phyloP scores from a whole-genome alignment of 257 asterid species.

The Primulina eburnea region DNA sequence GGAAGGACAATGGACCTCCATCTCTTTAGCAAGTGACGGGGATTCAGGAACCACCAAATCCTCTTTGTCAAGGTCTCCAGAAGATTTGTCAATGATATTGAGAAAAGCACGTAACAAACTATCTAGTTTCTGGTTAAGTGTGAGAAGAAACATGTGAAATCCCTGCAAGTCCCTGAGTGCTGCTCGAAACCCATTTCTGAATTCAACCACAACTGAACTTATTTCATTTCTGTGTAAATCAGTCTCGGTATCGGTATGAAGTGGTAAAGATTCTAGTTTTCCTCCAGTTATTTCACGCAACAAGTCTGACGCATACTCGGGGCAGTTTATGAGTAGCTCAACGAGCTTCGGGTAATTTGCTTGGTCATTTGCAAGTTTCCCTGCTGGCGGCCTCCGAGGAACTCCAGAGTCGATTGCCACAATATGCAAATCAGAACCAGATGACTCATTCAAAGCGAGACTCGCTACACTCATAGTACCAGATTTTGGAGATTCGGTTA shows the following conservation, averaged over 20 bases:
- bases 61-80: constrained; percentile 76
- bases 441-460: constrained; percentile 45
- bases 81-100: constrained; percentile 51
- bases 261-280: constrained; percentile 61
- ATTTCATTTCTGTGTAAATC: constrained; percentile 42
- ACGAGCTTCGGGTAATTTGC: constrained; percentile 87
- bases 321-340: constrained; percentile 87
- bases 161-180: constrained; percentile 91
- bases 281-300: constrained; percentile 81
- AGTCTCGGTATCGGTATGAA: constrained; percentile 34
- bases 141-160: constrained; percentile 86
- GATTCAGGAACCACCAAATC: constrained; percentile 61
- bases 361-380: constrained; percentile 86
- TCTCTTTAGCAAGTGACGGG: constrained; percentile 50
- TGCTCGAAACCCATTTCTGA: constrained; percentile 87
- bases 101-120: constrained; percentile 63
- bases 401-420: constrained; percentile 98
- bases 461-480: constrained; percentile 54
- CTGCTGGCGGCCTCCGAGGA: constrained; percentile 99
- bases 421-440: constrained; percentile 48
- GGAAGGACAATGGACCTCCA: constrained; percentile 38
- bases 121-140: constrained; percentile 93
- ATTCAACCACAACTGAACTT: constrained; percentile 55
- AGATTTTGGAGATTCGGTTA: constrained; percentile 71
- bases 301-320: constrained; percentile 69